Conservation (phyloP, 1,284 basidiomycete genomes). For the Agroathelia rolfsii region DNA sequence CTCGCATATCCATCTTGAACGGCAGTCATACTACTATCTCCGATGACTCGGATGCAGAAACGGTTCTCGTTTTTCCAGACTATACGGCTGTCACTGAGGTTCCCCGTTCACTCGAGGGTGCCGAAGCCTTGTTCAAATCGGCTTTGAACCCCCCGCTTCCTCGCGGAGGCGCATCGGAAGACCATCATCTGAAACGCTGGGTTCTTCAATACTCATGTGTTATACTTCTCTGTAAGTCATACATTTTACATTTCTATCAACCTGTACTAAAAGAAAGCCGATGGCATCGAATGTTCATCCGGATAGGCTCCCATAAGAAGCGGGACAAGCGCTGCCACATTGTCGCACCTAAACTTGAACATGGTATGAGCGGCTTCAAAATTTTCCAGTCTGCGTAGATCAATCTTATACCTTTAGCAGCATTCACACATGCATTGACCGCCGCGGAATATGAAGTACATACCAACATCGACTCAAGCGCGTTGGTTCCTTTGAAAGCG, state of each 20-base stretch:
- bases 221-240: slow-evolving; percentile 68
- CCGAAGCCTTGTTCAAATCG: slow-evolving; percentile 55
- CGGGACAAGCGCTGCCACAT: slow-evolving; percentile 87
- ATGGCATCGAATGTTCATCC: slow-evolving; percentile 11
- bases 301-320: slow-evolving; percentile 79
- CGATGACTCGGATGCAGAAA: slow-evolving; percentile 50
- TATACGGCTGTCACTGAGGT: slow-evolving; percentile 75
- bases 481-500: slow-evolving; percentile 45
- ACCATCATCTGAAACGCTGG: slow-evolving; percentile 51
- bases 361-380: slow-evolving; percentile 30
- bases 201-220: slow-evolving; percentile 68
- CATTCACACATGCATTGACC: slow-evolving; percentile 51
- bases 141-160: slow-evolving; percentile 50
- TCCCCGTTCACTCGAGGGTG: slow-evolving; percentile 51
- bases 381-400: neutral
- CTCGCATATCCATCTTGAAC: slow-evolving; percentile 66
- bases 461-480: slow-evolving; percentile 55
- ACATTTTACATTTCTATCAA: slow-evolving; percentile 8
- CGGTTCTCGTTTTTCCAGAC: slow-evolving; percentile 83
- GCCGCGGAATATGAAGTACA: slow-evolving; percentile 65
- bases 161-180: slow-evolving; percentile 31
- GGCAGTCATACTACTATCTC: slow-evolving; percentile 67
- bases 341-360: slow-evolving; percentile 75
- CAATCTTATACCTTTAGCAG: slow-evolving; percentile 25
- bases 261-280: slow-evolving; percentile 6